phyloP scores from a whole-genome alignment of 2,329 filamentous ascomycete genomes.

The Cladorrhinum sp. region DNA sequence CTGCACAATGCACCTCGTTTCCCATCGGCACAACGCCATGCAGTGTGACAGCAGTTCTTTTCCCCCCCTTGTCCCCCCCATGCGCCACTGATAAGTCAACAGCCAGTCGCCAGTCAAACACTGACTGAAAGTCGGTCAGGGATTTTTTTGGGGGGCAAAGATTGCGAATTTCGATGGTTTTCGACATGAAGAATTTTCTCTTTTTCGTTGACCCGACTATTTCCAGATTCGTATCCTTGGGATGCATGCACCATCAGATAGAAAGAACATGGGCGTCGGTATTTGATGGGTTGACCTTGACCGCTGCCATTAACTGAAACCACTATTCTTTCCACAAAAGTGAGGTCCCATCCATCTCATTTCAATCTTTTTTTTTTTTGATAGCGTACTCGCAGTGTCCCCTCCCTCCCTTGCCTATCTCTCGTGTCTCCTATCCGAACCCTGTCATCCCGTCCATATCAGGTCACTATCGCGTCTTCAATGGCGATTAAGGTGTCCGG shows the following conservation, averaged over 20 bases:
- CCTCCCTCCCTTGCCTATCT: background rate
- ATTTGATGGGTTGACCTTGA: background rate
- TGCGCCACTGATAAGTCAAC: conserved; percentile 2
- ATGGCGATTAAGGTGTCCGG: background rate
- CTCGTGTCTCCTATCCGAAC: conserved; percentile 8
- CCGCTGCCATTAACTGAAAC: background rate
- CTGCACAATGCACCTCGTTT: background rate
- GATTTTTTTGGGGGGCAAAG: background rate
- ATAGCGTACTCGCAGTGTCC: no score
- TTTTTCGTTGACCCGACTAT: background rate
- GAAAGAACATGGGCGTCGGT: no score
- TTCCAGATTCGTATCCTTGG: background rate
- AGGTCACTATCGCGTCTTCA: background rate
- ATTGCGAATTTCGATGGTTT: background rate
- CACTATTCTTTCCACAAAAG: background rate
- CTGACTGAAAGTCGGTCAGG: conserved; percentile 1
- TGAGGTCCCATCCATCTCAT: background rate
- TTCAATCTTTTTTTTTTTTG: background rate
- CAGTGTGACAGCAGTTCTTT: background rate
- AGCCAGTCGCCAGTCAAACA: no score
- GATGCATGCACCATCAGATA: no score
- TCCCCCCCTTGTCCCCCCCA: background rate
- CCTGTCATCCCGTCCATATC: conserved; percentile 4
- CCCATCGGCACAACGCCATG: background rate
- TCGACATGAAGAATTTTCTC: background rate